These are phyloP conservation scores for Neonectria faginata DNA, from an alignment of 2,329 filamentous ascomycete species.

Conservation along the genomic window DNA sequence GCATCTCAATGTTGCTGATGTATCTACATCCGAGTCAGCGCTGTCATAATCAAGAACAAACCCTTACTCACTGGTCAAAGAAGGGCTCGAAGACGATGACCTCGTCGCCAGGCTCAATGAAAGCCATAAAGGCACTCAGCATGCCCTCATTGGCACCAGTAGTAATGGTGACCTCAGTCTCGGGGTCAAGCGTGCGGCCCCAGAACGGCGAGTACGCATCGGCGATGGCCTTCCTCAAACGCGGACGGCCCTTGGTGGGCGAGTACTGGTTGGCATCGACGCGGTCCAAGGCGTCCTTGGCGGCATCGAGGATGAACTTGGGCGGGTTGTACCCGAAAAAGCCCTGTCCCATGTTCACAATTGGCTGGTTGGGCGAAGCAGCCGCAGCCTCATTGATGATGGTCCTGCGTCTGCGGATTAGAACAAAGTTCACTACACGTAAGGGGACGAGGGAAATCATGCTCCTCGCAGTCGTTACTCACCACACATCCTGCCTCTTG, in stretches of 20 bases:
- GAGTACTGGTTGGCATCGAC: constrained; percentile 99
- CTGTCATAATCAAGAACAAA: not conserved
- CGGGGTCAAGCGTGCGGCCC: constrained; percentile 83
- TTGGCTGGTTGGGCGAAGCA: constrained; percentile 71
- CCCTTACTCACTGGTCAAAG: constrained; percentile 81
- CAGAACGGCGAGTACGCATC: constrained; percentile 93
- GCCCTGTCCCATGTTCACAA: constrained; percentile 74
- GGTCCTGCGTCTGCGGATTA: constrained; percentile 57
- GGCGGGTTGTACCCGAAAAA: constrained; percentile 96
- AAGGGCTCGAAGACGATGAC: constrained; percentile 99
- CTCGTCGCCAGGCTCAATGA: constrained; percentile 93
- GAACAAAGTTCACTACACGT: not conserved
- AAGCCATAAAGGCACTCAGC: constrained; percentile 97
- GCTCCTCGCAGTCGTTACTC: constrained; percentile 36
- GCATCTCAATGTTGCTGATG: constrained; percentile 98
- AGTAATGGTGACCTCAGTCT: constrained; percentile 94
- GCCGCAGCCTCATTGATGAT: constrained; percentile 75
- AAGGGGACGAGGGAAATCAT: too few relatives aligned
- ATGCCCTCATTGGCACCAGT: constrained; percentile 94
- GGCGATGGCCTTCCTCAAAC: constrained; percentile 92
- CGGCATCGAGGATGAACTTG: constrained; percentile 88
- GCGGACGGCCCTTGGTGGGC: constrained; percentile 90
- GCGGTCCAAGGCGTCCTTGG: constrained; percentile 86
- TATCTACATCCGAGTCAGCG: constrained; percentile 54
- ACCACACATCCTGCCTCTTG: constrained; percentile 66